Base-by-base conservation (phyloP, 2,329 filamentous ascomycete genomes). In the Epichloe brachyelytri region DNA sequence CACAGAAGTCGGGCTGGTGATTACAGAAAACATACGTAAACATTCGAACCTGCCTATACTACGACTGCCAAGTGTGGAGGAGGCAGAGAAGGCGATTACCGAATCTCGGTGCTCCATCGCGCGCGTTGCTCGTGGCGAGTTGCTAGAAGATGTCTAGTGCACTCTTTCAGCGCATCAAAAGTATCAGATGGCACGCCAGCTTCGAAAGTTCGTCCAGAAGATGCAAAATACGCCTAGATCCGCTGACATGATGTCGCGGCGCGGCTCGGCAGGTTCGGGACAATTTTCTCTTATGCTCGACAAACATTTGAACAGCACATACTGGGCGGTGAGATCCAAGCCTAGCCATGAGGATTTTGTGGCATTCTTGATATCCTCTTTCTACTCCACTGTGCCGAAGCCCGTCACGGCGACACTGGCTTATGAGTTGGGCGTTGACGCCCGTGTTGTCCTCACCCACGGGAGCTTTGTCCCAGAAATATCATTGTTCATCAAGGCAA, bases 121-220 rank as follows among this genome's bases (percentile, higher is more conserved):
- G 30, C 47, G 43, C 8, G 41, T 46, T 2, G 48, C 57, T 1
- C 50, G 55, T 34, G 64, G 64, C 8, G 53, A 58, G 41, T 46
- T 65, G 11, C 54, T 66, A 11, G 62, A 66, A 41, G 58, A 61
- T 12, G 26, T 62, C 5, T 66, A 64, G 64, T 46, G 51, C 5
- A 51, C 19, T 1, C 50, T 66, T 19, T 51, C 52, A 6, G 50
- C 57, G 5, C 22, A 48, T 7, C 39, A 54, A 34, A 66, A 65
- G 51, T 57, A 52, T 26, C 17, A 50, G n/a, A 58, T 58, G 30
- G 56, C 55, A 12, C 56, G 54, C 8, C 60, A 64, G 50, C 54
- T 66, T 17, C 57, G 62, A n/a, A 58, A 56, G 20, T 50, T 65
- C 7, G 50, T 66, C 37, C 50, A 51, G 6, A 48, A 50, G 22